A percentile compares a stretch with the other conserved stretches of the same genome.
These are phyloP conservation scores for Saccharomycopsis selenospora DNA, from an alignment of 805 yeast species.

Conservation along the genomic window DNA sequence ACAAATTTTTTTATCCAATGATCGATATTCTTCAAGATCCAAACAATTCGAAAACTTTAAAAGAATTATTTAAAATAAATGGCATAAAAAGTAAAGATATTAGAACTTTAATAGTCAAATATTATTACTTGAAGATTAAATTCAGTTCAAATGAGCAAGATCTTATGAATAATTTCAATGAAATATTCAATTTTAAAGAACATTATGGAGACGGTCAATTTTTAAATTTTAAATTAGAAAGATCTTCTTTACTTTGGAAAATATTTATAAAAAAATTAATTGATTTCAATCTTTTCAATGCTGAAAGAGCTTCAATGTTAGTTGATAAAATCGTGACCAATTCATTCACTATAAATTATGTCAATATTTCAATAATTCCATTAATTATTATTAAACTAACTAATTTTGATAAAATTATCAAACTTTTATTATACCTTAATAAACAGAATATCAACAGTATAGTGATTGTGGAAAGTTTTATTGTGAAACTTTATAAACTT, in stretches of 20 bases:
- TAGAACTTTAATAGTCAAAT: conserved; percentile 6
- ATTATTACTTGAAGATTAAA: conserved; percentile 10
- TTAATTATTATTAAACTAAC: conserved; percentile 3
- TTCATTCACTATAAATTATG: conserved; percentile 4
- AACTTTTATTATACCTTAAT: conserved; percentile 4
- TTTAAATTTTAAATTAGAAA: not conserved
- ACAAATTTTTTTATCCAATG: conserved; percentile 10
- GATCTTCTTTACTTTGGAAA: conserved; percentile 9
- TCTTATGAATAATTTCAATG: conserved; percentile 6
- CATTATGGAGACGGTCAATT: not conserved
- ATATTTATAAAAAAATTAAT: conserved; percentile 5
- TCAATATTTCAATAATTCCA: conserved; percentile 6
- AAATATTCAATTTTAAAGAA: conserved; percentile 5
- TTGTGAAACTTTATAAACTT: conserved; percentile 8
- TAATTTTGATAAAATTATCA: conserved; percentile 4
- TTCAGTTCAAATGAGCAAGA: conserved; percentile 2
- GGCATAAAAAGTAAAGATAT: conserved; percentile 1
- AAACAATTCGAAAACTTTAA: not conserved
- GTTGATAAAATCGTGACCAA: conserved; percentile 6
- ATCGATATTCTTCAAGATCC: not conserved
- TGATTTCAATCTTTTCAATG: conserved; percentile 5
- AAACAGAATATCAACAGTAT: conserved; percentile 5
- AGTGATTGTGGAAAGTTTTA: conserved; percentile 3
- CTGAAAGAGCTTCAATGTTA: conserved; percentile 1
- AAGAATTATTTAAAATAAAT: conserved; percentile 1